A percentile compares a stretch with the other conserved stretches of the same genome.
These are phyloP conservation scores for Trametes cinnabarina DNA, from an alignment of 768 basidiomycete species.

Conservation along the genomic window DNA sequence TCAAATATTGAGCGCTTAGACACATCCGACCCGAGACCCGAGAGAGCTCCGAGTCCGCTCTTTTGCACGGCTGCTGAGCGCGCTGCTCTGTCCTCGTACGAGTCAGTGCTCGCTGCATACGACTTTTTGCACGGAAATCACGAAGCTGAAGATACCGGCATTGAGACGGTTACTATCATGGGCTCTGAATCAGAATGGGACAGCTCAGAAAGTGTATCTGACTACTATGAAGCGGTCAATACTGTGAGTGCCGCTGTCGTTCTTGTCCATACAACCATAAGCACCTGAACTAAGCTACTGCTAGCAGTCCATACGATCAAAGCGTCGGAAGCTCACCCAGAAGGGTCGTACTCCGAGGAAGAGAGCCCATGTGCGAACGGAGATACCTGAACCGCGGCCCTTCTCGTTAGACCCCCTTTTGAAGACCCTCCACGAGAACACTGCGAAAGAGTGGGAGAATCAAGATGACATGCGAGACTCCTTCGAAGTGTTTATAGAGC, in stretches of 20 bases:
- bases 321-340: conserved; percentile 9
- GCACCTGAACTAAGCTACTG: neutral
- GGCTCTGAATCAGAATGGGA: conserved; percentile 11
- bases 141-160: neutral
- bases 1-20: no score
- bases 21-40: no score
- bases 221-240: neutral
- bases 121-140: neutral
- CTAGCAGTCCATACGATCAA: neutral
- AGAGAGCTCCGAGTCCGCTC: no score
- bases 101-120: no score
- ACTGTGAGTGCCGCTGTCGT: no score
- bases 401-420: conserved; percentile 5
- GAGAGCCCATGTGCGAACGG: neutral
- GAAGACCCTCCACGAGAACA: neutral
- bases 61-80: no score
- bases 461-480: conserved; percentile 15
- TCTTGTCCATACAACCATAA: no score
- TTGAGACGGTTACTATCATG: neutral
- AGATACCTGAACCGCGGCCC: neutral
- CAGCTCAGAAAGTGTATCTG: conserved; percentile 2
- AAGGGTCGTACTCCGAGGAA: neutral
- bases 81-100: no score
- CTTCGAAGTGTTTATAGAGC: conserved; percentile 37
- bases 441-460: neutral